Conservation (phyloP, 2,329 filamentous ascomycete species). For the Penicillium sp. region DNA sequence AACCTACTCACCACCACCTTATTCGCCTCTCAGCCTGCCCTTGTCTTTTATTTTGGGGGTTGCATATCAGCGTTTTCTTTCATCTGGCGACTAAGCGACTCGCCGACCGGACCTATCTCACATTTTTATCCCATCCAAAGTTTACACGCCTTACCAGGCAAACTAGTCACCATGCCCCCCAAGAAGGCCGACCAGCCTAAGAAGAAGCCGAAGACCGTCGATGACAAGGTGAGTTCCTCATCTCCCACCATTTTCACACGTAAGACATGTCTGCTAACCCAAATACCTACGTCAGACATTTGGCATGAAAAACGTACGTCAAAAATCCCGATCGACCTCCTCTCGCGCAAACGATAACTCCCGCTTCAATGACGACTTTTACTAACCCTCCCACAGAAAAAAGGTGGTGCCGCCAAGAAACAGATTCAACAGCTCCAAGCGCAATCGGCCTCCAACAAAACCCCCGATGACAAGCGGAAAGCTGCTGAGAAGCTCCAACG, state of each 20-base stretch:
- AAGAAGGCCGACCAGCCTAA: constrained; percentile 52
- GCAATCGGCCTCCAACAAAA: constrained; percentile 73
- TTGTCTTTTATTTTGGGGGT: constrained; percentile 17
- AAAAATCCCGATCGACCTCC: constrained; percentile 9
- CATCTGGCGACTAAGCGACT: constrained; percentile 10
- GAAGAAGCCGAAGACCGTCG: constrained; percentile 62
- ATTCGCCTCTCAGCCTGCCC: constrained; percentile 9
- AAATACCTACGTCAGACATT: constrained; percentile 66
- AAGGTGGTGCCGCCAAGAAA: constrained; percentile 86
- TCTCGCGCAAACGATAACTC: constrained; percentile 6
- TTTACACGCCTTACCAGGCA: constrained; percentile 17
- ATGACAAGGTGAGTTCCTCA: constrained; percentile 70
- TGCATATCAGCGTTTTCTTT: constrained; percentile 24
- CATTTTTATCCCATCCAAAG: constrained; percentile 13
- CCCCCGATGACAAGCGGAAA: constrained; percentile 85
- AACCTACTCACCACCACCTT: constrained; percentile 12
- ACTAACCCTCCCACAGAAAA: constrained; percentile 64
- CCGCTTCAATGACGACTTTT: constrained; percentile 4
- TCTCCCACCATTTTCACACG: background rate
- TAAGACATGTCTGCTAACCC: constrained; percentile 19
- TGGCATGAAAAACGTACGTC: constrained; percentile 90
- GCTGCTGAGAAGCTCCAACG: constrained; percentile 66
- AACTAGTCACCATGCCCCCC: constrained; percentile 50
- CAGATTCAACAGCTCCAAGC: constrained; percentile 83
- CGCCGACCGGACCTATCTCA: constrained; percentile 20